Percentiles rank a stretch among this genome's conserved stretches.
Conservation (phyloP, 2,329 filamentous ascomycete genomes). For the Aureobasidium vineae region DNA sequence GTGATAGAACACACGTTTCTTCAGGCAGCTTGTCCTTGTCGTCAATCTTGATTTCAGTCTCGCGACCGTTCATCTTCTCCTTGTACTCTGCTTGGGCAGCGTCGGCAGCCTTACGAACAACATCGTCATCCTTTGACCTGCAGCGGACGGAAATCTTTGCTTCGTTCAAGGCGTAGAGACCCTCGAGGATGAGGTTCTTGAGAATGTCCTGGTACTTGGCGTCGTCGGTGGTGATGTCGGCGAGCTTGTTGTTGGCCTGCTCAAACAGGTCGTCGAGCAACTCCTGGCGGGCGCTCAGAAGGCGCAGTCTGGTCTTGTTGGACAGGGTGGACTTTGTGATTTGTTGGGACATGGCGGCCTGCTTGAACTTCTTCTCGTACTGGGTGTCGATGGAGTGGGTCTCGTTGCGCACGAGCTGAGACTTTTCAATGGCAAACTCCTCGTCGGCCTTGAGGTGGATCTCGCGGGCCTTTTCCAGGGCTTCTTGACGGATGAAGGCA, state of each 20-base stretch:
- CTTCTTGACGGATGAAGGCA: slow-evolving; percentile 99
- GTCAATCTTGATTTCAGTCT: slow-evolving; percentile 68
- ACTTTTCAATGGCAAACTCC: slow-evolving; percentile 98
- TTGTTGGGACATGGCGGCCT: slow-evolving; percentile 97
- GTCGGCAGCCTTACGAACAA: slow-evolving; percentile 74
- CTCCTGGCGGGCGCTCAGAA: slow-evolving; percentile 84
- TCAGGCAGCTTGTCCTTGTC: slow-evolving; percentile 77
- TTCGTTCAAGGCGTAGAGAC: slow-evolving; percentile 84
- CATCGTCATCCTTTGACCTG: slow-evolving; percentile 73
- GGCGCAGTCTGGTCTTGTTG: slow-evolving; percentile 91
- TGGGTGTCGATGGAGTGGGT: slow-evolving; percentile 85
- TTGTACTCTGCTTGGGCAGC: slow-evolving; percentile 81
- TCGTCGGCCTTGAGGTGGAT: slow-evolving; percentile 98
- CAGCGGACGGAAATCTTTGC: slow-evolving; percentile 70
- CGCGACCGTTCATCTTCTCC: slow-evolving; percentile 65
- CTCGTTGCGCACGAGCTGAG: slow-evolving; percentile 95
- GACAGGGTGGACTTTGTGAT: slow-evolving; percentile 94
- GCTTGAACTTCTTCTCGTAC: slow-evolving; percentile 99
- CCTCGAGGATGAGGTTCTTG: slow-evolving; percentile 82
- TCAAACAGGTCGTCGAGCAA: slow-evolving; percentile 90
- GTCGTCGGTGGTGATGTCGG: slow-evolving; percentile 64
- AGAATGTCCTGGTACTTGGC: slow-evolving; percentile 72
- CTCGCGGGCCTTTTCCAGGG: slow-evolving; percentile 92
- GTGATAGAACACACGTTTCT: slow-evolving; percentile 65
- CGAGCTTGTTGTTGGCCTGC: slow-evolving; percentile 69